Evolutionary conservation across 192 early-diverging fungal genomes (phyloP), one percentile per base, ranked within the genome.

Genomic region (Phycomyces blakesleeanus): DNA sequence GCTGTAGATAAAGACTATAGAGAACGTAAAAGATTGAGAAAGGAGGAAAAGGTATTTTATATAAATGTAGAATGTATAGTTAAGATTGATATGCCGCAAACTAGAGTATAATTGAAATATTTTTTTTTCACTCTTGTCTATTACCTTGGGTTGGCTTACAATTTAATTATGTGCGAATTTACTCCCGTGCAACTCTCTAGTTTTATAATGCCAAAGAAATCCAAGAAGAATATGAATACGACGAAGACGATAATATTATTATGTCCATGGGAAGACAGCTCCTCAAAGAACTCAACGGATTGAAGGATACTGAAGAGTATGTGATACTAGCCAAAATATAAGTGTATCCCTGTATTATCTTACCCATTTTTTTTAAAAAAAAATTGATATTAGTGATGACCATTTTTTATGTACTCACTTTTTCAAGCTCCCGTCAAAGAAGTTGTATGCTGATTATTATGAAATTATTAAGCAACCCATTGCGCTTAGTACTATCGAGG

Each of bases 401-500:
- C 71, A 69, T 34, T 29, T 65, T 15, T 37, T 71, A 18, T 63
- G 73, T n/a, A 63, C 63, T 4, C 37, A 75, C 20, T 76, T 78
- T 49, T 29, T 76, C 41, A 62, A 78, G 44, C 56, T 78, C 20
- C 79, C 79, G 1, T 66, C 72, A 44, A 75, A 67, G 9, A 57
- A 65, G 9, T 60, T 72, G 12, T 81, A 78, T 29, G 74, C 76
- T 38, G 79, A 81, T 49, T 81, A 81, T 53, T 81, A 76, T 54
- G 50, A 63, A 24, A 20, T 68, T 66, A 85, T 88, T 68, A 81
- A 83, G 50, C 52, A 75, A 8, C 85, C 82, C 0, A 87, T 87
- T 49, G 76, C 83, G 1, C 40, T 87, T 14, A 77, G 84, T 55
- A 74, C 67, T 0, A 85, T 77, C 26, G 63, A 68, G 57, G 78